These are phyloP conservation scores for Anisodus tanguticus DNA, from an alignment of 257 asterid genomes.

Conservation along the genomic window DNA sequence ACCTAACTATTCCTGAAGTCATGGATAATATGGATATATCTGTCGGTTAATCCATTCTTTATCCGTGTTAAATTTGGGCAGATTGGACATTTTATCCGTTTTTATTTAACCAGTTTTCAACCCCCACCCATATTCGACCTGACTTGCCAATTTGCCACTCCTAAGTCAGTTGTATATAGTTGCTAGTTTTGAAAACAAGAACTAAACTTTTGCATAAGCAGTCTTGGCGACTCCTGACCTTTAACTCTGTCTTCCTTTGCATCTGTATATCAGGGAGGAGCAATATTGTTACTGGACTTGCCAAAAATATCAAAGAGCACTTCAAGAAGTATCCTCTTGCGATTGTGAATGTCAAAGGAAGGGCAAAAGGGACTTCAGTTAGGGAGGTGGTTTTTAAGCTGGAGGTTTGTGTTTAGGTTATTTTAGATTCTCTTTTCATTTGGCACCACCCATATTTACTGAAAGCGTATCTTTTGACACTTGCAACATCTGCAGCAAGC, in stretches of 20 bases:
- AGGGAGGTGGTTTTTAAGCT: slow-evolving; percentile 82
- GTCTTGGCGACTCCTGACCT: slow-evolving; percentile 8
- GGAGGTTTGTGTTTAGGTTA: slow-evolving; percentile 56
- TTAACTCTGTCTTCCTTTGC: not conserved
- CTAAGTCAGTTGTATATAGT: not conserved
- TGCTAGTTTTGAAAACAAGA: not conserved
- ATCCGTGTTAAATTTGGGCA: no score
- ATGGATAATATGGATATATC: no score
- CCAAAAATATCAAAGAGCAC: slow-evolving; percentile 65
- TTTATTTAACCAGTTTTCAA: no score
- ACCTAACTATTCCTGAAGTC: no score
- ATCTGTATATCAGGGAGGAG: slow-evolving; percentile 66
- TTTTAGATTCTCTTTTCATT: not conserved
- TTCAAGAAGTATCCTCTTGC: slow-evolving; percentile 85
- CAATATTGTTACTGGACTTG: slow-evolving; percentile 72
- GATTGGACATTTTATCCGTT: no score
- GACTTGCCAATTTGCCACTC: no score
- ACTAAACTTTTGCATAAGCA: not conserved
- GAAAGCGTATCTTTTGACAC: slow-evolving; percentile 12
- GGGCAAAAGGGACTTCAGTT: slow-evolving; percentile 92
- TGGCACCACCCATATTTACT: not conserved
- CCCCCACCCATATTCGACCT: no score
- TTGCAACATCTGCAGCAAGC: slow-evolving; percentile 65
- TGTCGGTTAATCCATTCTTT: no score
- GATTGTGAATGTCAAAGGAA: slow-evolving; percentile 86